Conservation (phyloP, 2,329 filamentous ascomycete genomes). For the Sporothrix pallida region DNA sequence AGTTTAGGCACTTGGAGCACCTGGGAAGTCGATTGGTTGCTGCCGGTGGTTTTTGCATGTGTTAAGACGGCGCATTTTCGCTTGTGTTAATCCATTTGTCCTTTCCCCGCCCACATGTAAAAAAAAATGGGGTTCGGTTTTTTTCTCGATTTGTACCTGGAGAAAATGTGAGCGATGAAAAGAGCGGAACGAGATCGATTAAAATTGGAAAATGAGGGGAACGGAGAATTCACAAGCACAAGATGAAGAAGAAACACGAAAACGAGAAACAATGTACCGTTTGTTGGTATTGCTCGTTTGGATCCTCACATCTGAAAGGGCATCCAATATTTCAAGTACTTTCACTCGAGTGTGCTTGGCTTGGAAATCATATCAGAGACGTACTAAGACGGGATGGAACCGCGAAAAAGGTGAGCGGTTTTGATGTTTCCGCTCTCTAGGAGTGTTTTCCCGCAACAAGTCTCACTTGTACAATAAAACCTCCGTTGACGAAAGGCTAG, state of each 20-base stretch:
- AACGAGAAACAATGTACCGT: not conserved
- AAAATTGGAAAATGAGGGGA: not conserved
- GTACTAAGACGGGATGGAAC: not conserved
- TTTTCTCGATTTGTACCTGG: not conserved
- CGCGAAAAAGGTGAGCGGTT: not conserved
- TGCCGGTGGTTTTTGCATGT: not conserved
- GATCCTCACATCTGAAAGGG: not conserved
- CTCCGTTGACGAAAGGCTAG: not conserved
- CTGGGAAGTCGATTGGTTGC: not conserved
- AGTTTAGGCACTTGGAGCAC: not conserved
- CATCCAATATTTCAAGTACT: not conserved
- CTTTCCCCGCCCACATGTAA: conserved; percentile 29
- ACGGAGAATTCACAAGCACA: not conserved
- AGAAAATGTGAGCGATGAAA: conserved; percentile 19
- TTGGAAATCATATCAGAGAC: not conserved
- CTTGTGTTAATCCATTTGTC: conserved; percentile 6
- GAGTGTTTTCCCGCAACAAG: not conserved
- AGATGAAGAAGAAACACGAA: not conserved
- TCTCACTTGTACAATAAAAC: not conserved
- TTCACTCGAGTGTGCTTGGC: not conserved
- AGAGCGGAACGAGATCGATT: not conserved
- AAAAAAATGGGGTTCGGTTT: conserved; percentile 10
- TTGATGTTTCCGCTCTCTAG: not conserved
- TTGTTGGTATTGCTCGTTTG: not conserved
- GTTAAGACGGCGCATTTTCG: not conserved